Percentiles rank a stretch among this genome's conserved stretches.
phyloP scores from a whole-genome alignment of 2,329 filamentous ascomycete genomes.

The Colletotrichum sp. region DNA sequence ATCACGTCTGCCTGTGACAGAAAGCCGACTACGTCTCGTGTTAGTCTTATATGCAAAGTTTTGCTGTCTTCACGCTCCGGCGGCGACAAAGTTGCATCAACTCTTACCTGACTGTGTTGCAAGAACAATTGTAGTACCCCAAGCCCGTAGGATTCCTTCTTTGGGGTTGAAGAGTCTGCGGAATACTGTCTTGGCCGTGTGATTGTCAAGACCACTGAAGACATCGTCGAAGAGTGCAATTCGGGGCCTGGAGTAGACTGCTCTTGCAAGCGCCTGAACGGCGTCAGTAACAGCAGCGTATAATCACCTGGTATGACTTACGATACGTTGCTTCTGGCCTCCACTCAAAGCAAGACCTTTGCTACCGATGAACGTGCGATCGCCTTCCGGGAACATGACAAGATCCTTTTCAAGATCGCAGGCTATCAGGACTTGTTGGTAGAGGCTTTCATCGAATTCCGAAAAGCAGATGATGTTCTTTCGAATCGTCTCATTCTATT shows the following conservation, averaged over 20 bases:
- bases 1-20: conserved; percentile 39
- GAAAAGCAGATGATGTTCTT: conserved; percentile 38
- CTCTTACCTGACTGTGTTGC: conserved; percentile 35
- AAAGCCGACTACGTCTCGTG: background rate
- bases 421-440: conserved; percentile 26
- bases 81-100: background rate
- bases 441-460: conserved; percentile 27
- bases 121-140: conserved; percentile 38
- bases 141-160: conserved; percentile 29
- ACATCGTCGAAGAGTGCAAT: conserved; percentile 41
- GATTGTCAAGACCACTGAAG: conserved; percentile 40
- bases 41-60: background rate
- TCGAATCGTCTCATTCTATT: conserved; percentile 35
- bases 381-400: conserved; percentile 33
- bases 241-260: conserved; percentile 36
- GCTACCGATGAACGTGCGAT: conserved; percentile 45
- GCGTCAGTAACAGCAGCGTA: background rate
- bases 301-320: conserved; percentile 15
- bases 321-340: conserved; percentile 49
- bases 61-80: background rate
- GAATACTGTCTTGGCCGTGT: conserved; percentile 36
- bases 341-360: conserved; percentile 50
- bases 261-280: conserved; percentile 38
- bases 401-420: conserved; percentile 38
- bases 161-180: conserved; percentile 27